Evolutionary conservation across 2,329 filamentous ascomycete genomes (phyloP), one percentile per base, ranked within the genome.

Genomic region (Fusarium anthophilum): DNA sequence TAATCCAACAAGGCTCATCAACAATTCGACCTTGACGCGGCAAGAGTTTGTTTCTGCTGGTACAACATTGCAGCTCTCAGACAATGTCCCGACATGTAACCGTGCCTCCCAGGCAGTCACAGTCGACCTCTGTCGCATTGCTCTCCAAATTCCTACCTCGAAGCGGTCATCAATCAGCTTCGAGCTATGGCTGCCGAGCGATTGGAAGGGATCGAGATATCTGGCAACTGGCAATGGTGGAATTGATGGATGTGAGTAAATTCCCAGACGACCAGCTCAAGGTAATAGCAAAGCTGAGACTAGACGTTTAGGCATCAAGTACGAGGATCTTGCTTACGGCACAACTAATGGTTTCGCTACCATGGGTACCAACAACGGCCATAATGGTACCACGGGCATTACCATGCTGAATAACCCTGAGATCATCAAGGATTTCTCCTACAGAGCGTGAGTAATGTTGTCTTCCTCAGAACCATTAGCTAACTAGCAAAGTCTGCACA

Each of bases 201-300:
- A 83, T 17, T 88, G 86, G 79, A 83, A 81, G 3, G 85, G 82
- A 5, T 13, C 26, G 1, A 82, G 84, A 7, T 87, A 86, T 51
- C 56, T 88, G 47, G 84, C 83, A 28, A 86, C 85, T 0, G 86
- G 86, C 1, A 88, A 88, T 57, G 85, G 86, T 1, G 86, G 86
- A 6, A 76, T 86, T 18, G 83, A 82, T 43, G 85, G 86, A 18
- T 87, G 87, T 69, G 82, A 56, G 69, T 59, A 8, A 13, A 28
- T 11, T 8, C 12, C 2, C 6, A 9, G 5, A 18, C 6, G 11
- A 22, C 15, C 13, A 15, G 6, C 17, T 12, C 5, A 17, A 8
- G 6, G 20, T 13, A 4, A 7, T 11, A 6, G 26, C 11, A 6
- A 35, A n/a, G 30, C 37, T 69, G 15, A 69, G 4, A 3, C 5